phyloP scores from a whole-genome alignment of 371 early-diverging fungal genomes.

The Haplosporangium sp. region DNA sequence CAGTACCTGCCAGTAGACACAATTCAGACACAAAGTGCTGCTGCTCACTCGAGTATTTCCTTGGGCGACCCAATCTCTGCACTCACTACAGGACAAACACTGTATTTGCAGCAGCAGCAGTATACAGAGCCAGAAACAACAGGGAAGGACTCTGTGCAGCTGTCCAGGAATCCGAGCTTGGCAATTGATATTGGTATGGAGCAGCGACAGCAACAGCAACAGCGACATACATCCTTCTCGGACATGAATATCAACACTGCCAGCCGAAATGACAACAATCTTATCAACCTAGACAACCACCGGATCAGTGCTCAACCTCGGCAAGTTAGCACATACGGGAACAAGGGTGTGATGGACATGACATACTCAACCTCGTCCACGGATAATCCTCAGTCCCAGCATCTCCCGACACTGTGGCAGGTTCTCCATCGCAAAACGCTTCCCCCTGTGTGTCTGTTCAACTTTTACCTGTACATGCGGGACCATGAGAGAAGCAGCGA shows the following conservation, averaged over 20 bases:
- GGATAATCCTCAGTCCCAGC: constrained; percentile 2
- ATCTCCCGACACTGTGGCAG: constrained; percentile 68
- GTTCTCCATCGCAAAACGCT: constrained; percentile 69
- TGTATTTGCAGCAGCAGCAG: no score
- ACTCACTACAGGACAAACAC: no score
- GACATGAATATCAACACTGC: background rate
- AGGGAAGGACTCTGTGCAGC: no score
- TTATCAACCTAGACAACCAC: constrained; percentile 2
- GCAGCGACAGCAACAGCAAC: background rate
- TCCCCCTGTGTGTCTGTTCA: constrained; percentile 76
- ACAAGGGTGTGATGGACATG: constrained; percentile 14
- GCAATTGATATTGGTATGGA: no score
- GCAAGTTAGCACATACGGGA: background rate
- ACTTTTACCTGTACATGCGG: constrained; percentile 74
- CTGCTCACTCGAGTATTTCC: background rate
- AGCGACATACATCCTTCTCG: background rate
- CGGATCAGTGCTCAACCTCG: constrained; percentile 2
- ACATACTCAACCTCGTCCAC: constrained; percentile 22
- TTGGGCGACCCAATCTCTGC: no score
- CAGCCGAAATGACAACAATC: background rate
- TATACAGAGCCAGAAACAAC: no score
- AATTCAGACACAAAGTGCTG: constrained; percentile 18
- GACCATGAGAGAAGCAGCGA: constrained; percentile 70
- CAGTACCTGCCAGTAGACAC: constrained; percentile 10
- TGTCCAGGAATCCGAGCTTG: background rate